Conservation (phyloP, 371 early-diverging fungal genomes). For the Mortierella sp. region DNA sequence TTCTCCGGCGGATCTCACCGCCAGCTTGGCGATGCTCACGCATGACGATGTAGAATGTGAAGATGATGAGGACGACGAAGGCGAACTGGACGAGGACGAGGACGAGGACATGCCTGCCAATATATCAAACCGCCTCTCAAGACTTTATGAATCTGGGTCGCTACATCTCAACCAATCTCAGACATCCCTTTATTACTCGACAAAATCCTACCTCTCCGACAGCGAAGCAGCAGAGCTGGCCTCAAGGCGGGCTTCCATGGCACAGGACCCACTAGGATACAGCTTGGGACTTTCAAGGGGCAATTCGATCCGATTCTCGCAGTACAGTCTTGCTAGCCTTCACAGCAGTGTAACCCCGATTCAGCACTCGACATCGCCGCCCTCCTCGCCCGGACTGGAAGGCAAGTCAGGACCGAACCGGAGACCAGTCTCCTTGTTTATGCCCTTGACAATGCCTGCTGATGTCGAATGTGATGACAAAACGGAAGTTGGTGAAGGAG, state of each 20-base stretch:
- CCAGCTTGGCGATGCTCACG: constrained; percentile 19
- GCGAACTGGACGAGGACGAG: constrained; percentile 37
- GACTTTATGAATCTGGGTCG: constrained; percentile 44
- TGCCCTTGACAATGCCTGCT: constrained; percentile 8
- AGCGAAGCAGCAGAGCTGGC: constrained; percentile 35
- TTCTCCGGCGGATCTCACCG: constrained; percentile 18
- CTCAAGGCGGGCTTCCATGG: constrained; percentile 37
- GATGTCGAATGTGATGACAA: constrained; percentile 6
- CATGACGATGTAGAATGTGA: constrained; percentile 14
- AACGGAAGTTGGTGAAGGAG: neutral
- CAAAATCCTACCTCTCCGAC: constrained; percentile 43
- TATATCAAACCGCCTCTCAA: constrained; percentile 48
- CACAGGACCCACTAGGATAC: constrained; percentile 42
- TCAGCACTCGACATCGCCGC: constrained; percentile 19
- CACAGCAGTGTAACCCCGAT: constrained; percentile 17
- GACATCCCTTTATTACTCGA: constrained; percentile 53
- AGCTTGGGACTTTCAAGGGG: constrained; percentile 40
- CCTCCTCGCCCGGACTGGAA: constrained; percentile 31
- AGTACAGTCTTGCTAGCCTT: constrained; percentile 35
- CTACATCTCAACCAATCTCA: constrained; percentile 52
- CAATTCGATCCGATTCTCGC: constrained; percentile 43
- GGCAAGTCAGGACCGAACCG: constrained; percentile 12
- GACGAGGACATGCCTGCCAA: constrained; percentile 42
- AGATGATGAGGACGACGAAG: constrained; percentile 34
- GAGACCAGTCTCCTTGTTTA: constrained; percentile 40